These are phyloP conservation scores for Neonectria neomacrospora DNA, from an alignment of 2,329 filamentous ascomycete species.

Conservation along the genomic window DNA sequence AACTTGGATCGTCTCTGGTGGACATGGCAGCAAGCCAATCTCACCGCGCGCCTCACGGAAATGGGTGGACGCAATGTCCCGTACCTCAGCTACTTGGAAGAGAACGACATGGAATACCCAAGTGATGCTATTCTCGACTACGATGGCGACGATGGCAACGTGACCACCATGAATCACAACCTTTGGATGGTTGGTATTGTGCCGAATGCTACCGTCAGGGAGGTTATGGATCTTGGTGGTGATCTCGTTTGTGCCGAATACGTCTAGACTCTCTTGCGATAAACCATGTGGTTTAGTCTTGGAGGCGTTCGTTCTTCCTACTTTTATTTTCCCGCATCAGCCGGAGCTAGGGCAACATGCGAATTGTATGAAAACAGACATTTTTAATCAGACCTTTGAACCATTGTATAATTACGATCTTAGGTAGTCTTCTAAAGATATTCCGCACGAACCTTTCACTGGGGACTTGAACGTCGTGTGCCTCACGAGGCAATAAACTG, in stretches of 20 bases:
- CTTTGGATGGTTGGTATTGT: constrained; percentile 22
- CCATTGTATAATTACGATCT: no score
- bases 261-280: constrained; percentile 11
- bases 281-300: background rate
- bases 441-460: background rate
- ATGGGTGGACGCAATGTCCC: constrained; percentile 46
- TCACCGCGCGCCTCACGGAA: constrained; percentile 27
- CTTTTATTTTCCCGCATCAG: background rate
- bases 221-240: constrained; percentile 36
- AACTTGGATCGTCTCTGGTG: constrained; percentile 33
- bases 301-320: background rate
- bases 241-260: constrained; percentile 35
- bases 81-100: constrained; percentile 2
- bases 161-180: constrained; percentile 30
- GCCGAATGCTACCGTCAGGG: constrained; percentile 41
- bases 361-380: background rate
- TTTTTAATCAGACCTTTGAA: background rate
- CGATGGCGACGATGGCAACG: constrained; percentile 23
- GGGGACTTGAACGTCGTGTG: background rate
- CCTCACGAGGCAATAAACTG: background rate
- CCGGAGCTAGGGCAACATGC: background rate
- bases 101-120: constrained; percentile 19
- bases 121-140: constrained; percentile 17
- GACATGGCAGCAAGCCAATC: constrained; percentile 33
- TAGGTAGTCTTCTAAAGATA: background rate